These are phyloP conservation scores for Meyerozyma athensensis DNA, from an alignment of 1,139 yeast species.

Conservation along the genomic window DNA sequence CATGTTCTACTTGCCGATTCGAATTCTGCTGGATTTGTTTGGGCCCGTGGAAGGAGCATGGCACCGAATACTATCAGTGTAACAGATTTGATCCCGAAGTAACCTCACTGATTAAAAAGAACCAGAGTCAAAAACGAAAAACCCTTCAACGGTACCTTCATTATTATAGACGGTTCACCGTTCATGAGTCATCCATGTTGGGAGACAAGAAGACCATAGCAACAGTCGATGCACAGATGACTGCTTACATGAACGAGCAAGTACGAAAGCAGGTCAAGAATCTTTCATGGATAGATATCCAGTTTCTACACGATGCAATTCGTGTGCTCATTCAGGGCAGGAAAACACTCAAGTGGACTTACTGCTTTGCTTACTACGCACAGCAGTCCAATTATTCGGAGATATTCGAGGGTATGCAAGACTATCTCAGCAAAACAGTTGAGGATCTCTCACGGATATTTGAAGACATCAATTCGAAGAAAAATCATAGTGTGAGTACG, in stretches of 20 bases:
- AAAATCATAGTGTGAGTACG: conserved; percentile 26
- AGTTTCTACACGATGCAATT: conserved; percentile 73
- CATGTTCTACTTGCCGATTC: conserved; percentile 68
- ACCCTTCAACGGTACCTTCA: conserved; percentile 67
- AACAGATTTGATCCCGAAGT: conserved; percentile 47
- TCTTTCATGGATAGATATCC: conserved; percentile 89
- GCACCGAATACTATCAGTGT: conserved; percentile 62
- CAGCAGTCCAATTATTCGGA: conserved; percentile 45
- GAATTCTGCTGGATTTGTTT: conserved; percentile 95
- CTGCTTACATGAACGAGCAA: conserved; percentile 55
- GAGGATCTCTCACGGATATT: conserved; percentile 76
- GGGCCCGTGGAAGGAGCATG: conserved; percentile 74
- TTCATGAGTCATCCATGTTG: conserved; percentile 74
- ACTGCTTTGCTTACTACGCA: conserved; percentile 73
- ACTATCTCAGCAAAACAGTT: conserved; percentile 64
- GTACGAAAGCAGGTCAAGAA: conserved; percentile 16
- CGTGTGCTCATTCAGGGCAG: conserved; percentile 63
- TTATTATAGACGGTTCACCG: conserved; percentile 69
- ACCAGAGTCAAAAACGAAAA: conserved; percentile 30
- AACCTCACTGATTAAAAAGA: conserved; percentile 26
- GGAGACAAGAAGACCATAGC: conserved; percentile 65
- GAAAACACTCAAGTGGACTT: conserved; percentile 85
- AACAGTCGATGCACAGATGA: conserved; percentile 61
- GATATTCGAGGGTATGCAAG: conserved; percentile 74
- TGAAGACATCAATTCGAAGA: conserved; percentile 43